Percentiles rank a stretch among this genome's conserved stretches.
Evolutionary conservation across 768 basidiomycete genomes (phyloP).

Genomic region (Boletus speciosus): DNA sequence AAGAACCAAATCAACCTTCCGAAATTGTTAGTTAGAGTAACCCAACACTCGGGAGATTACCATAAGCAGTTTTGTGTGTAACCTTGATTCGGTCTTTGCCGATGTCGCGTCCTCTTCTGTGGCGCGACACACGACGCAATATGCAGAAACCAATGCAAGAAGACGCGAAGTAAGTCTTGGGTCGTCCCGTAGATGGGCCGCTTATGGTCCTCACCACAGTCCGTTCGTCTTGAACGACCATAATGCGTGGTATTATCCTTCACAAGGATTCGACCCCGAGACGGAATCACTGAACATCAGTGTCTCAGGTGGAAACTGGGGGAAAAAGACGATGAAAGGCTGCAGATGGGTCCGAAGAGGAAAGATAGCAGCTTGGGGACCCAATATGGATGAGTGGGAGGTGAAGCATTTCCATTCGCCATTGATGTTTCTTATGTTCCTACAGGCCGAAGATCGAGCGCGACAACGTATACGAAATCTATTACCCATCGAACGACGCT

Average conservation of each 20-base stretch:
- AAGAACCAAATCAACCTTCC: background rate
- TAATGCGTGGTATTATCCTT: conserved; percentile 82
- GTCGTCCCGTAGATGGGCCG: background rate
- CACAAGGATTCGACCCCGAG: conserved; percentile 68
- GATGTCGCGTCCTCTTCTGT: conserved; percentile 4
- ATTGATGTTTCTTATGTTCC: conserved; percentile 7
- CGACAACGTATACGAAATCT: conserved; percentile 73
- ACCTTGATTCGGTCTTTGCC: conserved; percentile 22
- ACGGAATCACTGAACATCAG: conserved; percentile 51
- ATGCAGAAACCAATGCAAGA: conserved; percentile 33
- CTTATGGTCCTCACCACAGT: conserved; percentile 22
- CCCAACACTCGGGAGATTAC: background rate
- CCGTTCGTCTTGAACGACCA: conserved; percentile 62
- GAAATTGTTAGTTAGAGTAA: background rate
- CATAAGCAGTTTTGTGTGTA: background rate
- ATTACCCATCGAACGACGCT: conserved; percentile 56
- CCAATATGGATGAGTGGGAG: conserved; percentile 84
- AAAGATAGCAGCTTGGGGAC: conserved; percentile 82
- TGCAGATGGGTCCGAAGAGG: conserved; percentile 80
- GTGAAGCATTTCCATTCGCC: conserved; percentile 34
- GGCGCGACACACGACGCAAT: background rate
- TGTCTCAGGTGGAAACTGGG: conserved; percentile 74
- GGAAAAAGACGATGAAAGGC: conserved; percentile 70
- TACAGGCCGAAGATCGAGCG: conserved; percentile 76
- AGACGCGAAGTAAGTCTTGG: conserved; percentile 28